These are phyloP conservation scores for Maudiozyma humilis DNA, from an alignment of 1,139 yeast species.

Conservation along the genomic window DNA sequence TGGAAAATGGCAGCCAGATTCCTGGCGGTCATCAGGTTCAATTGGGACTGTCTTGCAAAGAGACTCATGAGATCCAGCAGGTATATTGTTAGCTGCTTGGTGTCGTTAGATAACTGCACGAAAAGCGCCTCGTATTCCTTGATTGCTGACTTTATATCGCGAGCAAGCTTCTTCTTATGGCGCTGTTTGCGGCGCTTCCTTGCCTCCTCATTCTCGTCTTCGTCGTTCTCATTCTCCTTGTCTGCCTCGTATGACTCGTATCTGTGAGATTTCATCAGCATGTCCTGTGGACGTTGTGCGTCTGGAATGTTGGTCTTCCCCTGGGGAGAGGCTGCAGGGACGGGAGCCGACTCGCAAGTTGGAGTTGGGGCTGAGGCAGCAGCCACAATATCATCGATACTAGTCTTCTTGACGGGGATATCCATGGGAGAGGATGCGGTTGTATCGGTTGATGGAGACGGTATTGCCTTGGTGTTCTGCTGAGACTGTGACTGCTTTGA, in stretches of 20 bases:
- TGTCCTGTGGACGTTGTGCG: background rate
- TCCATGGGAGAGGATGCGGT: too few relatives aligned
- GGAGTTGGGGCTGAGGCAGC: background rate
- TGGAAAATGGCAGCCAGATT: conserved; percentile 94
- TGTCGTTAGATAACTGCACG: conserved; percentile 37
- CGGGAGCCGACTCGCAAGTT: background rate
- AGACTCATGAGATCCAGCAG: conserved; percentile 77
- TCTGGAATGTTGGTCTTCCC: conserved; percentile 5
- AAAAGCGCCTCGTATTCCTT: conserved; percentile 64
- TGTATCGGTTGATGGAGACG: background rate
- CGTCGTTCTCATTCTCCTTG: conserved; percentile 10
- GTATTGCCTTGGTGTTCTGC: background rate
- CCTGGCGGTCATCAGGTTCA: conserved; percentile 85
- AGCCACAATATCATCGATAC: background rate
- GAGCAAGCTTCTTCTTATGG: conserved; percentile 36
- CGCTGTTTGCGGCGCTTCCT: conserved; percentile 32
- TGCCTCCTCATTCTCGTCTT: conserved; percentile 15
- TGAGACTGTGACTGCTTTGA: background rate
- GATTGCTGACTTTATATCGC: conserved; percentile 63
- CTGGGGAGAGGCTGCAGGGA: too few relatives aligned
- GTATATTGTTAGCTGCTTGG: conserved; percentile 77
- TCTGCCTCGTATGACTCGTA: conserved; percentile 4
- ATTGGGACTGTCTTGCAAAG: conserved; percentile 70
- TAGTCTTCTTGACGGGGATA: too few relatives aligned
- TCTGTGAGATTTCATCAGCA: background rate